Evolutionary conservation across 768 basidiomycete genomes (phyloP).

Genomic region (Leccinellum luteum): DNA sequence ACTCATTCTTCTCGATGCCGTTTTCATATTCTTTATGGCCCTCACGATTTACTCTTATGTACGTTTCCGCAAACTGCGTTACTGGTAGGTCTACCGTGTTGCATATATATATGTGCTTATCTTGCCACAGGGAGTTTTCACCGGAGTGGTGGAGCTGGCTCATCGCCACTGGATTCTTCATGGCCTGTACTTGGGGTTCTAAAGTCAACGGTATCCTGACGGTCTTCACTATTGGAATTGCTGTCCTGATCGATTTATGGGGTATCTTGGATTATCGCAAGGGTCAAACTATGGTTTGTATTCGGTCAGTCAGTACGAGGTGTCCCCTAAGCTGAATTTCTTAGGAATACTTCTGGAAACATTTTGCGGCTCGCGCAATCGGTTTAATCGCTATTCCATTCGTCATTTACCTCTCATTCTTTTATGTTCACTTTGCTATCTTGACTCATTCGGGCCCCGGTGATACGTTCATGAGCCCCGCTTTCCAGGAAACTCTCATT

Average conservation of each 20-base stretch:
- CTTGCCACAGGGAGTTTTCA: slow-evolving; percentile 69
- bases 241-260: slow-evolving; percentile 94
- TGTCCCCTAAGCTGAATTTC: neutral
- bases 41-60: slow-evolving; percentile 92
- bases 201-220: slow-evolving; percentile 97
- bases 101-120: slow-evolving; percentile 3
- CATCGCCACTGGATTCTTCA: slow-evolving; percentile 81
- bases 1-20: slow-evolving; percentile 92
- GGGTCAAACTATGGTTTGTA: slow-evolving; percentile 70
- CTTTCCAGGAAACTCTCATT: slow-evolving; percentile 92
- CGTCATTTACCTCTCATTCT: slow-evolving; percentile 89
- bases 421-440: slow-evolving; percentile 92
- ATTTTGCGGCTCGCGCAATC: slow-evolving; percentile 81
- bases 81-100: slow-evolving; percentile 51
- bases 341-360: slow-evolving; percentile 85
- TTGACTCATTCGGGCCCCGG: slow-evolving; percentile 89
- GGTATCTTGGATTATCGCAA: slow-evolving; percentile 83
- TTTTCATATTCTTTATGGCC: slow-evolving; percentile 93
- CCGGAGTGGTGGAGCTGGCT: slow-evolving; percentile 96
- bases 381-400: slow-evolving; percentile 90
- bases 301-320: neutral
- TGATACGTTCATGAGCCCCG: slow-evolving; percentile 95
- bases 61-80: slow-evolving; percentile 92
- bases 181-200: slow-evolving; percentile 95
- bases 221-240: slow-evolving; percentile 83